phyloP scores from a whole-genome alignment of 2,329 filamentous ascomycete species.

The Alternaria arbusti region DNA sequence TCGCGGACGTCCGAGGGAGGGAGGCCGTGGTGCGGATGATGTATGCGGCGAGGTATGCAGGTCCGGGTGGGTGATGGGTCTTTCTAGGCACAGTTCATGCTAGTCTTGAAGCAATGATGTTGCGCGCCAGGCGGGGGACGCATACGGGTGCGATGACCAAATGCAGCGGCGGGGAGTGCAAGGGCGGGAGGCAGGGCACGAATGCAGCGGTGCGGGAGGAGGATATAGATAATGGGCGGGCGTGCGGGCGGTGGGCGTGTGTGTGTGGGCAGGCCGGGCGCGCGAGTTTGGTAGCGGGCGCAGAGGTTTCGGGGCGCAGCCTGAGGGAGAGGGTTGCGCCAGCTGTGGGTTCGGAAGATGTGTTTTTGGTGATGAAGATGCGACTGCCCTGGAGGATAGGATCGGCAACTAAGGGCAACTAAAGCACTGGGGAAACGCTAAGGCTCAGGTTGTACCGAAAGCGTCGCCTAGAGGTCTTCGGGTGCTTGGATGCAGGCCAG shows the following conservation, averaged over 20 bases:
- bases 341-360: constrained; percentile 13
- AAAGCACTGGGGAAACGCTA: constrained; percentile 24
- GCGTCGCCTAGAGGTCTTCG: constrained; percentile 6
- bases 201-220: constrained; percentile 2
- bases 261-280: not conserved
- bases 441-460: constrained; percentile 6
- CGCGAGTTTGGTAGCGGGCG: constrained; percentile 7
- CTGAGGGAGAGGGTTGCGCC: constrained; percentile 6
- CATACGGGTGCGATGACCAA: constrained; percentile 42
- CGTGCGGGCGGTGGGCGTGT: not conserved
- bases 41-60: not conserved
- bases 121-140: constrained; percentile 48
- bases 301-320: constrained; percentile 1
- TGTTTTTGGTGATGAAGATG: constrained; percentile 15
- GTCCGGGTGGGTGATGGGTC: not conserved
- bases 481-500: constrained; percentile 5
- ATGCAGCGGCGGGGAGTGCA: constrained; percentile 37
- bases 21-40: constrained; percentile 17
- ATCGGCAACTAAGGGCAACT: constrained; percentile 32
- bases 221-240: constrained; percentile 4
- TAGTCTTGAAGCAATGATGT: constrained; percentile 47
- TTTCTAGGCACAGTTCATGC: constrained; percentile 47
- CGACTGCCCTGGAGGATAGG: constrained; percentile 19
- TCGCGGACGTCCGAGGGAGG: constrained; percentile 24
- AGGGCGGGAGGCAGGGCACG: constrained; percentile 28